A percentile compares a stretch with the other conserved stretches of the same genome.
These are phyloP conservation scores for Penicillium taxi DNA, from an alignment of 495 filamentous ascomycete species.

Conservation along the genomic window DNA sequence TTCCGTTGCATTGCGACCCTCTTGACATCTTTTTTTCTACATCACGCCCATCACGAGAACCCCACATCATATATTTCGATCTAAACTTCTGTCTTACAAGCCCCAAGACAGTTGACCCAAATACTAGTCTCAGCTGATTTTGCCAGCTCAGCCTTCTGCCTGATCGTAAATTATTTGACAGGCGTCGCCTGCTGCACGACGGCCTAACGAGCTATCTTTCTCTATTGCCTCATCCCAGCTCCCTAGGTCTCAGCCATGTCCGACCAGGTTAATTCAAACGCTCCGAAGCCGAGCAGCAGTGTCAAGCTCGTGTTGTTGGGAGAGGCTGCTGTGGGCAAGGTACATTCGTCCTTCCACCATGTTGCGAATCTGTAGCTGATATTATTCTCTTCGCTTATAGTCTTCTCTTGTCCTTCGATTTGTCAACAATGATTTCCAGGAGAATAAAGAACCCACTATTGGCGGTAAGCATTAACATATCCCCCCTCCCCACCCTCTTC, in stretches of 20 bases:
- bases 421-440: slow-evolving; percentile 99
- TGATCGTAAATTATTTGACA: slow-evolving; percentile 20
- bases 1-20: slow-evolving; percentile 13
- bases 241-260: slow-evolving; percentile 29
- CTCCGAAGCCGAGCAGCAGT: slow-evolving; percentile 94
- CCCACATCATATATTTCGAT: not conserved
- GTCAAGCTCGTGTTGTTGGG: slow-evolving; percentile 97
- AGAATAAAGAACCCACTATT: slow-evolving; percentile 99
- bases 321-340: slow-evolving; percentile 97
- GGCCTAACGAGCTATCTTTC: slow-evolving; percentile 23
- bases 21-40: slow-evolving; percentile 7
- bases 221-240: not conserved
- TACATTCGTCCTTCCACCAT: slow-evolving; percentile 33
- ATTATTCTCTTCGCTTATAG: slow-evolving; percentile 36
- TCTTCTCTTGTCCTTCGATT: slow-evolving; percentile 97
- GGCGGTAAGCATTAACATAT: slow-evolving; percentile 59
- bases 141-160: slow-evolving; percentile 21
- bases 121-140: slow-evolving; percentile 16
- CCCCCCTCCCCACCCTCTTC: not conserved
- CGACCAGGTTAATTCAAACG: slow-evolving; percentile 43
- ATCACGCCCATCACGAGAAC: slow-evolving; percentile 2
- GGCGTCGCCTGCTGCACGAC: slow-evolving; percentile 23
- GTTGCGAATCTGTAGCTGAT: slow-evolving; percentile 15
- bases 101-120: slow-evolving; percentile 4
- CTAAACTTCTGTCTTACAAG: slow-evolving; percentile 5